phyloP scores from a whole-genome alignment of 495 filamentous ascomycete species.

The Neurospora intermedia region DNA sequence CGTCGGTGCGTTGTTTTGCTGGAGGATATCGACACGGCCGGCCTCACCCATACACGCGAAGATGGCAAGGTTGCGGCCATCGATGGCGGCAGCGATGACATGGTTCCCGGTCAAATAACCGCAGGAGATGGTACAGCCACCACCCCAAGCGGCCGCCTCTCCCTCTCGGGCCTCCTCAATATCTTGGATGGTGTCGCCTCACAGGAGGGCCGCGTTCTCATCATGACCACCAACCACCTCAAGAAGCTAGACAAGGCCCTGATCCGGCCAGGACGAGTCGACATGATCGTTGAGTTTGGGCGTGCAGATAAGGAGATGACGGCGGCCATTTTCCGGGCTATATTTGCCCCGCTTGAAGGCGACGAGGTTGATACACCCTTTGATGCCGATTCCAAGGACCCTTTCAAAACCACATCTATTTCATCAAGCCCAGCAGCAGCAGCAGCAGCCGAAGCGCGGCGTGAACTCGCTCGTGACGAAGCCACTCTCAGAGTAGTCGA shows the following conservation, averaged over 20 bases:
- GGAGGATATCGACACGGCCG: constrained; percentile 64
- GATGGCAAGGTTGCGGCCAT: constrained; percentile 39
- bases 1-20: constrained; percentile 59
- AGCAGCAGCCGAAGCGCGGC: constrained; percentile 11
- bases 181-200: constrained; percentile 73
- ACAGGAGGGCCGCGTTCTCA: constrained; percentile 64
- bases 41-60: constrained; percentile 51
- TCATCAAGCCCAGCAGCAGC: not conserved
- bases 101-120: constrained; percentile 20
- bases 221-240: constrained; percentile 78
- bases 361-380: constrained; percentile 11
- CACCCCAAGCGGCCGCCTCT: constrained; percentile 35
- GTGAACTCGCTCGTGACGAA: constrained; percentile 23
- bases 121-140: constrained; percentile 11
- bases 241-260: constrained; percentile 68
- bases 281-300: constrained; percentile 60
- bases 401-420: too few species aligned
- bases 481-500: constrained; percentile 24
- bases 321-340: constrained; percentile 35
- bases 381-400: constrained; percentile 10
- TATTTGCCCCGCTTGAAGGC: constrained; percentile 36
- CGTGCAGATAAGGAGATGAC: constrained; percentile 38
- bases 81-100: constrained; percentile 26
- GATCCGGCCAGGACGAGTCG: constrained; percentile 66
- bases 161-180: constrained; percentile 67